phyloP scores from a whole-genome alignment of 495 filamentous ascomycete species.

The Wilcoxina mikolae region DNA sequence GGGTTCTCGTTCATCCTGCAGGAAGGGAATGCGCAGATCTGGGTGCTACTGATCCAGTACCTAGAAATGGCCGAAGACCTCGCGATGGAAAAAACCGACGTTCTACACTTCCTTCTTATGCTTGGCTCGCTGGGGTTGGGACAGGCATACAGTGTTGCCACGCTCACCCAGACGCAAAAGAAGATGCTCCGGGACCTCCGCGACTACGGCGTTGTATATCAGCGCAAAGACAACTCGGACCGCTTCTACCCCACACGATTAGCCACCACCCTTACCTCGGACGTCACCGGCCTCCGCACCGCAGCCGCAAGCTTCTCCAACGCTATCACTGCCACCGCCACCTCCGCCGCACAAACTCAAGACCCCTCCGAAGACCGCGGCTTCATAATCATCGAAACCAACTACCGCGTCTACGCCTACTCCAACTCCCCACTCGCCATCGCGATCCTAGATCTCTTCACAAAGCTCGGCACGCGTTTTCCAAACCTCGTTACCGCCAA shows the following conservation, averaged over 20 bases:
- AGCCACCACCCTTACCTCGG: conserved; percentile 84
- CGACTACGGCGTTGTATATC: conserved; percentile 86
- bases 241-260: conserved; percentile 90
- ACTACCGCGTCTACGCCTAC: conserved; percentile 95
- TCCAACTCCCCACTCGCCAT: conserved; percentile 86
- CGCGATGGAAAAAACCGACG: conserved; percentile 73
- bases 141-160: conserved; percentile 66
- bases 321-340: conserved; percentile 42
- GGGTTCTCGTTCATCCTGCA: conserved; percentile 91
- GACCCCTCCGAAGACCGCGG: conserved; percentile 43
- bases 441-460: conserved; percentile 81
- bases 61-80: conserved; percentile 69
- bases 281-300: conserved; percentile 52
- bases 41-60: conserved; percentile 86
- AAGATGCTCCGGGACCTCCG: conserved; percentile 71
- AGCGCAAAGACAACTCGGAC: conserved; percentile 33
- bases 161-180: conserved; percentile 63
- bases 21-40: conserved; percentile 90
- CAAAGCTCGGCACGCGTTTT: conserved; percentile 69
- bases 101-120: conserved; percentile 90
- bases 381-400: conserved; percentile 95
- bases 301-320: conserved; percentile 41
- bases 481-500: conserved; percentile 83
- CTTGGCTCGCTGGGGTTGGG: conserved; percentile 88
- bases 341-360: conserved; percentile 34